These are phyloP conservation scores for Colletotrichum plurivorum DNA, from an alignment of 2,329 filamentous ascomycete genomes.

Conservation along the genomic window DNA sequence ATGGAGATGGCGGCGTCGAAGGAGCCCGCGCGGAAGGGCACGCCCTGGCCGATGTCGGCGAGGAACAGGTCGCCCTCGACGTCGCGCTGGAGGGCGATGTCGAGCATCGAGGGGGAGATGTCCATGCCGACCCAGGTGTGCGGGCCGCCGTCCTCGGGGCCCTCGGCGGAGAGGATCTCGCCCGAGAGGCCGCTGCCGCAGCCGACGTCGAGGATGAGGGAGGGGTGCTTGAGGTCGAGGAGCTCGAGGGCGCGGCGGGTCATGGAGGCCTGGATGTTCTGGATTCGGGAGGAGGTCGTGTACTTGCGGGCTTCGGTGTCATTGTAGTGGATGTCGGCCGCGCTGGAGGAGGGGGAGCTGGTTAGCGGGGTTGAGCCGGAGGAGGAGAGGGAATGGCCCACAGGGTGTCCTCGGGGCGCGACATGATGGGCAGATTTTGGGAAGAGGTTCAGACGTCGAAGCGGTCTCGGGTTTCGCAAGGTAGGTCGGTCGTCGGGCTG, in stretches of 20 bases:
- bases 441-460: background rate
- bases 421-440: slow-evolving; percentile 74
- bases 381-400: slow-evolving; percentile 59
- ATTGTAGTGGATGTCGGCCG: slow-evolving; percentile 97
- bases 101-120: slow-evolving; percentile 95
- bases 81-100: slow-evolving; percentile 90
- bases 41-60: slow-evolving; percentile 94
- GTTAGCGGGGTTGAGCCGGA: slow-evolving; percentile 22
- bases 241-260: slow-evolving; percentile 93
- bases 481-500: background rate
- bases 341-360: slow-evolving; percentile 64
- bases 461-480: no score
- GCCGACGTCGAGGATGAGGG: slow-evolving; percentile 94
- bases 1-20: slow-evolving; percentile 98
- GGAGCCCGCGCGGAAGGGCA: slow-evolving; percentile 91
- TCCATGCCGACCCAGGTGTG: slow-evolving; percentile 99
- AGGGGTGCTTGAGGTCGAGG: slow-evolving; percentile 83
- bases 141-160: slow-evolving; percentile 80
- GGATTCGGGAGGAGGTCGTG: slow-evolving; percentile 95
- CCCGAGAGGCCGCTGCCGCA: slow-evolving; percentile 95
- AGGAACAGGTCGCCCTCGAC: slow-evolving; percentile 95
- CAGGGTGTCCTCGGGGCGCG: slow-evolving; percentile 96
- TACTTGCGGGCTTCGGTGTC: slow-evolving; percentile 97
- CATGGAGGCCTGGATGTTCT: slow-evolving; percentile 96
- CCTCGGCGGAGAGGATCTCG: slow-evolving; percentile 86